phyloP scores from a whole-genome alignment of 2,329 filamentous ascomycete species.

The Raffaelea arxii region DNA sequence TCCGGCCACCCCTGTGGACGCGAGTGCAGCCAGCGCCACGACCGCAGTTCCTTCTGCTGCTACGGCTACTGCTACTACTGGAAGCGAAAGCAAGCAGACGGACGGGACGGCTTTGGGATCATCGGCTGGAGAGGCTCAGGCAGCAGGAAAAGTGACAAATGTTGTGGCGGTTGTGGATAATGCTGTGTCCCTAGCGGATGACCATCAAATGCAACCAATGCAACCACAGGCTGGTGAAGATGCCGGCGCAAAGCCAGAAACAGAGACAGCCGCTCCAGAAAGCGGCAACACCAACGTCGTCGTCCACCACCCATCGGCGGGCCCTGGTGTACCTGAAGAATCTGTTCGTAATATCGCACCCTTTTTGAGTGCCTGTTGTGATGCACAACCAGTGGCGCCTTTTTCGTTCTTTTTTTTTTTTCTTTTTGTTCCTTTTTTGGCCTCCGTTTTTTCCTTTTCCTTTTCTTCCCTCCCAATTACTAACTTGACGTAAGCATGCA shows the following conservation, averaged over 20 bases:
- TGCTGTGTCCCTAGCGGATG: conserved; percentile 4
- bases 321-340: conserved; percentile 9
- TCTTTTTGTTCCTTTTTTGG: not conserved
- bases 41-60: not conserved
- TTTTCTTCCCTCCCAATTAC: too few species aligned
- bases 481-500: too few species aligned
- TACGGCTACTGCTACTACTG: not conserved
- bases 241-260: conserved; percentile 6
- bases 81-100: conserved; percentile 1
- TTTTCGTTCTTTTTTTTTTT: not conserved
- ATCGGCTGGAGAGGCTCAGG: conserved; percentile 6
- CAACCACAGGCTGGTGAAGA: conserved; percentile 7
- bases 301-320: too few species aligned
- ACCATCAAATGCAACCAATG: conserved; percentile 7
- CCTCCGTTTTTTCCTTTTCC: too few species aligned
- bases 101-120: conserved; percentile 5
- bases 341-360: conserved; percentile 13
- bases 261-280: conserved; percentile 5
- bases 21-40: conserved; percentile 6
- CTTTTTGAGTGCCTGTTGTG: too few species aligned
- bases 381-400: too few species aligned
- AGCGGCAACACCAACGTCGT: conserved; percentile 3
- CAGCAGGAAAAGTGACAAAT: conserved; percentile 3
- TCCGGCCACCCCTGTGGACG: conserved; percentile 29
- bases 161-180: conserved; percentile 8